phyloP scores from a whole-genome alignment of 2,329 filamentous ascomycete species.

The Alternaria tenuissima region DNA sequence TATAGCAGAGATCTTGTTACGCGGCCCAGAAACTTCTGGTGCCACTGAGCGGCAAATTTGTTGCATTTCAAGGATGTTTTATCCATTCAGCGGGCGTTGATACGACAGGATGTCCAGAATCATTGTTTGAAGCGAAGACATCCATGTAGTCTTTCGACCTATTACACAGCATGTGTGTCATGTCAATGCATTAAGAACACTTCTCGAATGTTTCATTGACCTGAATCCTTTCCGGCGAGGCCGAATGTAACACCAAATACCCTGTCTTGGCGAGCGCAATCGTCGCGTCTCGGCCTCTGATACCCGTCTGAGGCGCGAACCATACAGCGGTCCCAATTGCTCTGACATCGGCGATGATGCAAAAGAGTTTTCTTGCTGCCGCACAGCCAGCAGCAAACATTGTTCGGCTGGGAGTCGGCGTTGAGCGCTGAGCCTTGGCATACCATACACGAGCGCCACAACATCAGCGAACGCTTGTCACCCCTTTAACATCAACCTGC shows the following conservation, averaged over 20 bases:
- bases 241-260: not conserved
- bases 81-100: slow-evolving; percentile 17
- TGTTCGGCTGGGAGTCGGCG: slow-evolving; percentile 6
- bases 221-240: not conserved
- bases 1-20: slow-evolving; percentile 1
- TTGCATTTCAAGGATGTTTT: slow-evolving; percentile 28
- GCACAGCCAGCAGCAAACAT: not conserved
- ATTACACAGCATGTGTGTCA: slow-evolving; percentile 15
- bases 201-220: not conserved
- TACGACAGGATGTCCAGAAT: slow-evolving; percentile 12
- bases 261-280: slow-evolving; percentile 1
- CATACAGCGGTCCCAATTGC: not conserved
- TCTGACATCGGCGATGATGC: not conserved
- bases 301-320: not conserved
- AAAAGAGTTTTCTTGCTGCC: not conserved
- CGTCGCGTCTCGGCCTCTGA: not conserved
- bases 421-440: slow-evolving; percentile 11
- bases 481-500: not conserved
- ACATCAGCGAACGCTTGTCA: slow-evolving; percentile 1
- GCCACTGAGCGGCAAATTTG: slow-evolving; percentile 12
- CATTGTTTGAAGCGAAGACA: slow-evolving; percentile 10
- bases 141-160: slow-evolving; percentile 10
- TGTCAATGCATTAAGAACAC: slow-evolving; percentile 5
- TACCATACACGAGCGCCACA: not conserved
- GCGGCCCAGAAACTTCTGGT: slow-evolving; percentile 3